Conservation (phyloP, 73 alveolate species). For the Blepharisma japonicum region DNA sequence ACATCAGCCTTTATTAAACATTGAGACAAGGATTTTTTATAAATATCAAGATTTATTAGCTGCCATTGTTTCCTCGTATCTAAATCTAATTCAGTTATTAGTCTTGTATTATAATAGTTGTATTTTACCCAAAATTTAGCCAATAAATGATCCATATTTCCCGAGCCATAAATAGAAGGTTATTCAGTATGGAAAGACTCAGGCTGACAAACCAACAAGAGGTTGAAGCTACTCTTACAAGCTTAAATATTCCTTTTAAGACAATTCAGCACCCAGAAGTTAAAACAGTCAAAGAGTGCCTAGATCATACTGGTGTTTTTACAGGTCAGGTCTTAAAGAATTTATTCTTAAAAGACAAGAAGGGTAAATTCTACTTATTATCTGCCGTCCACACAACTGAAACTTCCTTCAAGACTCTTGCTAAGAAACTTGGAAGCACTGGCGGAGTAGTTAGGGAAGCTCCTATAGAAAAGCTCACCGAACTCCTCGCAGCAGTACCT, state of each 20-base stretch:
- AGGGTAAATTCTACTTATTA: constrained; percentile 83
- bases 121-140: too few species aligned
- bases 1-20: too few species aligned
- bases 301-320: constrained; percentile 40
- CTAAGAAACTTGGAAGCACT: constrained; percentile 84
- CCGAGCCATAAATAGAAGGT: too few species aligned
- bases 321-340: constrained; percentile 67
- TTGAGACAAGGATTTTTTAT: too few species aligned
- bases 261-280: constrained; percentile 55
- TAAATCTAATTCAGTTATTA: too few species aligned
- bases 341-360: constrained; percentile 89
- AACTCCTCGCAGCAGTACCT: constrained; percentile 68
- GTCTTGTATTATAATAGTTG: too few species aligned
- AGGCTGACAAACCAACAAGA: constrained; percentile 1
- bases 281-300: constrained; percentile 45
- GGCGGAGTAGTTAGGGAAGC: constrained; percentile 90
- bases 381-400: constrained; percentile 86
- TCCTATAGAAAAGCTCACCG: constrained; percentile 69
- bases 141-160: too few species aligned
- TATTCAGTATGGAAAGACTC: constrained; percentile 11
- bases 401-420: constrained; percentile 72
- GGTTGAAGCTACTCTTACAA: background rate
- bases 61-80: too few species aligned
- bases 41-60: too few species aligned
- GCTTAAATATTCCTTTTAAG: constrained; percentile 27